A percentile compares a stretch with the other conserved stretches of the same genome.
These are phyloP conservation scores for Scedosporium boydii DNA, from an alignment of 2,329 filamentous ascomycete species.

Conservation along the genomic window DNA sequence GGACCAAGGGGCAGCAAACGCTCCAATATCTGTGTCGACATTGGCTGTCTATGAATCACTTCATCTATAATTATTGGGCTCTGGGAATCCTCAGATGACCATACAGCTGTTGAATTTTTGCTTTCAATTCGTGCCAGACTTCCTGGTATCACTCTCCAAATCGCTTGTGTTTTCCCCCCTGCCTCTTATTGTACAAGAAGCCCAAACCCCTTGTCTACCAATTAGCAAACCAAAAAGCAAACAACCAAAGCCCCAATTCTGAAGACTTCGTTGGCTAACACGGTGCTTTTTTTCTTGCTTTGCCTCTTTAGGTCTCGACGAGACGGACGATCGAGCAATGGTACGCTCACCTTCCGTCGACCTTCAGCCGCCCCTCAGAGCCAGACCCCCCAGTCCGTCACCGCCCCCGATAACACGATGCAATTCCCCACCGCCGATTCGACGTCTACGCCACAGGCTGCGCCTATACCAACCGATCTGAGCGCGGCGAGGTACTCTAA, in stretches of 20 bases:
- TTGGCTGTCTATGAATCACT: too few relatives aligned
- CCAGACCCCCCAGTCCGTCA: constrained; percentile 25
- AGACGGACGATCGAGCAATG: constrained; percentile 49
- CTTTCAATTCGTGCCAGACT: too few relatives aligned
- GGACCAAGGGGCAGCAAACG: background rate
- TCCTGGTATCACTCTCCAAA: too few relatives aligned
- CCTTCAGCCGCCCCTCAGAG: constrained; percentile 48
- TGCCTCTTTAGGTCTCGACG: constrained; percentile 41
- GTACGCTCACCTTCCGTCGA: constrained; percentile 55
- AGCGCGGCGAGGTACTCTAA: constrained; percentile 60
- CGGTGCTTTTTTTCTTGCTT: background rate
- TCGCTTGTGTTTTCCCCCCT: background rate
- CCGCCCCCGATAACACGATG: background rate
- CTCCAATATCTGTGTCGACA: background rate
- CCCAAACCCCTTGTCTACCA: background rate
- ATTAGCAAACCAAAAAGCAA: background rate
- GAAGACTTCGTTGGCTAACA: background rate
- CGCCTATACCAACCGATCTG: constrained; percentile 19
- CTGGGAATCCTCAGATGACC: background rate
- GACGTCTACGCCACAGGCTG: constrained; percentile 12
- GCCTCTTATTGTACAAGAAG: background rate
- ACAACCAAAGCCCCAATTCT: background rate
- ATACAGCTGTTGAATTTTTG: too few relatives aligned
- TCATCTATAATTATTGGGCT: background rate
- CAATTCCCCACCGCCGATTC: constrained; percentile 22